Conservation (phyloP, 305 asterid genomes). For the Plantago coronopus region DNA sequence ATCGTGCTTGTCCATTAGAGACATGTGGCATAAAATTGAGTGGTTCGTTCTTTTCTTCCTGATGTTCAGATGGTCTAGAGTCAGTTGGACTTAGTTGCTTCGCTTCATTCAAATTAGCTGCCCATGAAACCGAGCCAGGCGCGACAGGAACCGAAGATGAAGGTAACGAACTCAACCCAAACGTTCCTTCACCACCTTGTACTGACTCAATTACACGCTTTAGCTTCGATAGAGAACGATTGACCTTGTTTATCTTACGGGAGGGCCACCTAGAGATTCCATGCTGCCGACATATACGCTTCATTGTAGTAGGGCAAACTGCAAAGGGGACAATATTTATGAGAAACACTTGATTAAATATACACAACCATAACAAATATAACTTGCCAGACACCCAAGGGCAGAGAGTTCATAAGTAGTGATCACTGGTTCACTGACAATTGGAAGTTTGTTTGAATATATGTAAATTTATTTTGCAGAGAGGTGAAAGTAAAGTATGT, state of each 20-base stretch:
- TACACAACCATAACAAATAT: conserved; percentile 1
- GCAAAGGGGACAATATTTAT: conserved; percentile 22
- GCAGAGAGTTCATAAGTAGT: neutral
- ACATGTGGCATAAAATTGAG: conserved; percentile 24
- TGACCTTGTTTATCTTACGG: conserved; percentile 90
- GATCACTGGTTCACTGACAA: neutral
- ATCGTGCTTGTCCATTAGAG: conserved; percentile 37
- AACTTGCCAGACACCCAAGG: too few species aligned
- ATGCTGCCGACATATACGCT: conserved; percentile 88
- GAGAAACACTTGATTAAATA: conserved; percentile 16
- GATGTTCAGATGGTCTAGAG: conserved; percentile 43
- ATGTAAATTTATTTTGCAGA: too few species aligned
- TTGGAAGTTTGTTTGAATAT: neutral
- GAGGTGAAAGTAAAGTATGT: neutral
- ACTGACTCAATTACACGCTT: conserved; percentile 80
- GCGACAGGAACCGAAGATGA: conserved; percentile 52
- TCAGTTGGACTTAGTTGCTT: conserved; percentile 39
- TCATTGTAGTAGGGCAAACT: conserved; percentile 96
- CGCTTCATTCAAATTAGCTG: conserved; percentile 42
- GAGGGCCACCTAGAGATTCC: conserved; percentile 98
- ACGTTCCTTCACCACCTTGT: conserved; percentile 75
- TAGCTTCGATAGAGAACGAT: conserved; percentile 73
- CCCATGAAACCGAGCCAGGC: conserved; percentile 64
- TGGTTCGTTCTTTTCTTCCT: conserved; percentile 40
- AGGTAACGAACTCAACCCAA: conserved; percentile 63